Evolutionary conservation across 2,329 filamentous ascomycete species (phyloP).

Genomic region (Epicoccum nigrum): DNA sequence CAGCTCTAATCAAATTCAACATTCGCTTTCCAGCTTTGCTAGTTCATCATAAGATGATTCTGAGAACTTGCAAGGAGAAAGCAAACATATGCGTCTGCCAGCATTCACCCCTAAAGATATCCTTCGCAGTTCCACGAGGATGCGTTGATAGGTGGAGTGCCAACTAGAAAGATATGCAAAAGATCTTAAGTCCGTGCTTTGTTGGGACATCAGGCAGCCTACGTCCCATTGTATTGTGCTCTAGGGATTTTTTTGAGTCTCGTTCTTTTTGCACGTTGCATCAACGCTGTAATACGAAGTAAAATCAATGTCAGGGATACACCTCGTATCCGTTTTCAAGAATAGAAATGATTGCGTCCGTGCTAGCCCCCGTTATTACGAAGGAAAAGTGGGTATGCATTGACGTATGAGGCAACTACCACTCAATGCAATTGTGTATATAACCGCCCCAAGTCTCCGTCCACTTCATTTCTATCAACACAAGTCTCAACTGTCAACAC

Average conservation of each 20-base stretch:
- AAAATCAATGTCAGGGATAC: background rate
- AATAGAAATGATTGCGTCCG: background rate
- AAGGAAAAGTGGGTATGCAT: background rate
- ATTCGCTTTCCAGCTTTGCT: no score
- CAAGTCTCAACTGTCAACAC: background rate
- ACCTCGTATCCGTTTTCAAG: background rate
- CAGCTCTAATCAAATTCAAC: no score
- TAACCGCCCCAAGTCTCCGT: background rate
- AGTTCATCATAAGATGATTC: no score
- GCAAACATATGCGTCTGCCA: background rate
- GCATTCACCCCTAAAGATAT: background rate
- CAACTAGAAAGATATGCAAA: background rate
- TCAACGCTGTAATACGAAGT: background rate
- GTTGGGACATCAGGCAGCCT: background rate
- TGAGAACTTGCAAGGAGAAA: background rate
- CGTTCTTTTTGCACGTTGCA: background rate
- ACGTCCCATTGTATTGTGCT: background rate
- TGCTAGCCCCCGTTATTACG: conserved; percentile 1
- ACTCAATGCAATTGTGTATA: background rate
- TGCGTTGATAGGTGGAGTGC: background rate
- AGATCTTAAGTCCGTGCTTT: background rate
- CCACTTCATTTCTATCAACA: no score
- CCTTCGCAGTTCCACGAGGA: no score
- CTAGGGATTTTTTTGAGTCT: background rate
- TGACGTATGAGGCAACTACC: background rate